phyloP scores from a whole-genome alignment of 306 rosid species.

The Inga oerstediana region DNA sequence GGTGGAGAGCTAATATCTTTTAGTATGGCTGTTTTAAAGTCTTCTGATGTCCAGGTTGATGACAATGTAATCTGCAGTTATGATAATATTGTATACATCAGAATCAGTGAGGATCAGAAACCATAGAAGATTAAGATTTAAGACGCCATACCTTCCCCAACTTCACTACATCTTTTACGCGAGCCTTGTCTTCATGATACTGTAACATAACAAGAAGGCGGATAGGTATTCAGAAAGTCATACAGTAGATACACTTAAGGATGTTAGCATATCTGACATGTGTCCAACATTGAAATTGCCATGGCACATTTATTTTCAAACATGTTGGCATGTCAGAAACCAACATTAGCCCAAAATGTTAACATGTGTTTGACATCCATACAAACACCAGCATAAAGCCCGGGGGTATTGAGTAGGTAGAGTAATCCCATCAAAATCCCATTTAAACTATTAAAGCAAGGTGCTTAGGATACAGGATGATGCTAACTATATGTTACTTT shows the following conservation, averaged over 20 bases:
- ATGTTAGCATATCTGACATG: not conserved
- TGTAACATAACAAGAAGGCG: slow-evolving; percentile 42
- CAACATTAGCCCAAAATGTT: not conserved
- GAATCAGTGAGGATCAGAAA: slow-evolving; percentile 31
- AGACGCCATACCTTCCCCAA: slow-evolving; percentile 71
- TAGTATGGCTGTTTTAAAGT: slow-evolving; percentile 59
- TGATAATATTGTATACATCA: slow-evolving; percentile 26
- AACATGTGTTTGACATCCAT: not conserved
- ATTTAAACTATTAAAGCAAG: not conserved
- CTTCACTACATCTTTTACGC: slow-evolving; percentile 79
- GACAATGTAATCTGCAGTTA: slow-evolving; percentile 56
- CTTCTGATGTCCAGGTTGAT: slow-evolving; percentile 71
- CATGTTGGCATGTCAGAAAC: not conserved
- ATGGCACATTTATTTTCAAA: not conserved
- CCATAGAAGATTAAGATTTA: slow-evolving; percentile 16
- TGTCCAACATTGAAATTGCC: not conserved
- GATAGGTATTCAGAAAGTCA: slow-evolving; percentile 29
- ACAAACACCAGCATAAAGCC: not conserved
- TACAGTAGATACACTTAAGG: not conserved
- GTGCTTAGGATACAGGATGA: not conserved
- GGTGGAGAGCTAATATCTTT: slow-evolving; percentile 64
- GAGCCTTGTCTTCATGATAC: slow-evolving; percentile 79
- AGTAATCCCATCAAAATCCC: not conserved
- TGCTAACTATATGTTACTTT: not conserved
- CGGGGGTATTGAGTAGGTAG: not conserved